Evolutionary conservation across 306 rosid genomes (phyloP), one percentile per base, ranked within the genome.

Genomic region (Acacia acuminata): DNA sequence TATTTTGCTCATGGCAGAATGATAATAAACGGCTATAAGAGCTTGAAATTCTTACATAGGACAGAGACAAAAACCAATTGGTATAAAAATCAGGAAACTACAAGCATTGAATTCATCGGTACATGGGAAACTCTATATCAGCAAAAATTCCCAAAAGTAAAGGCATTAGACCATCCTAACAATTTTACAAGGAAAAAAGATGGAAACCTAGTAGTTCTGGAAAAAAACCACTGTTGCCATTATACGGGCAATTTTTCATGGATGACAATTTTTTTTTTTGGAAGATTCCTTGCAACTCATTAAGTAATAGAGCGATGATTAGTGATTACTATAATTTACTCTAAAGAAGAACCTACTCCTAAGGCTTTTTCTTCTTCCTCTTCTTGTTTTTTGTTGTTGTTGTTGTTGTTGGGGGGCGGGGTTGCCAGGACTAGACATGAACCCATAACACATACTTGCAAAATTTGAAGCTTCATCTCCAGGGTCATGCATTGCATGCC

Each of bases 401-500:
- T 3, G 1, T 10, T 16, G 16, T 11, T 12, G 3, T 47, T 12
- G 12, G 51, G 50, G 53, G 19, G 53, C 19, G 17, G 17, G 2
- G 19, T 16, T 50, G 17, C 16, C 51, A 11, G 81, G 73, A 53
- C 60, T 47, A 70, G 40, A 42, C 8, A 45, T 10, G 55, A 79
- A 48, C 48, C 61, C 66, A 76, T 40, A 76, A 78, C 73, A 4
- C 85, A 68, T 88, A 95, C 98, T 93, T 91, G 87, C 71, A 95
- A 89, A 79, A 92, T 78, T 44, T 24, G 84, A 83, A 93, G 92
- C 87, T 87, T 92, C 92, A 86, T 48, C 53, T 95, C 98, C 55
- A 90, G 83, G 63, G 97, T 82, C 97, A 93, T 73, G 77, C 98
- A 95, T 44, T 84, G 90, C 73, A 85, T 36, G 77, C 97, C 98